These are phyloP conservation scores for Dissophora ornata DNA, from an alignment of 192 early-diverging fungal genomes.

Conservation along the genomic window DNA sequence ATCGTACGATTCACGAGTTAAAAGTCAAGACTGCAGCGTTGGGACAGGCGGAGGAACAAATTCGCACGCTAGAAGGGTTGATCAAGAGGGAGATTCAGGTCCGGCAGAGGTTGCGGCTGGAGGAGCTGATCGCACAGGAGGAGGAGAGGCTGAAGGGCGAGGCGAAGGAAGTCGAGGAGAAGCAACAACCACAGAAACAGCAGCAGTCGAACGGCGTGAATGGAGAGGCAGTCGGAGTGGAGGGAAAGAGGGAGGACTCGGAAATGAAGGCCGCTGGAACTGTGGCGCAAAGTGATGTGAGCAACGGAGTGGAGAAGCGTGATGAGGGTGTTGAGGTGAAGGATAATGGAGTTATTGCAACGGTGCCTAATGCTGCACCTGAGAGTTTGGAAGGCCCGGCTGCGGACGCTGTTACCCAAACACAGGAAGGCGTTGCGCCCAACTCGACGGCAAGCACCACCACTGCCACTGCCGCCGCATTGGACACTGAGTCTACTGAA, in stretches of 20 bases:
- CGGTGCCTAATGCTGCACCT: too few species aligned
- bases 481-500: too few species aligned
- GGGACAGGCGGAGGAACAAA: slow-evolving; percentile 29
- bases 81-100: slow-evolving; percentile 39
- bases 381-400: too few species aligned
- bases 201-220: not conserved
- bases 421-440: too few species aligned
- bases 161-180: too few species aligned
- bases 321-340: too few species aligned
- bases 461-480: not conserved
- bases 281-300: not conserved
- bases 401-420: too few species aligned
- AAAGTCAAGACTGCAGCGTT: slow-evolving; percentile 14
- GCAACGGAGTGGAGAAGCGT: too few species aligned
- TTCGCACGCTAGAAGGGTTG: slow-evolving; percentile 17
- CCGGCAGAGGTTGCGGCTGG: slow-evolving; percentile 45
- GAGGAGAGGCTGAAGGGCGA: slow-evolving; percentile 13
- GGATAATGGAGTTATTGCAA: not conserved
- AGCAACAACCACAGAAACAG: not conserved
- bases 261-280: too few species aligned
- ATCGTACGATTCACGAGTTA: slow-evolving; percentile 37
- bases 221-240: not conserved
- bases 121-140: slow-evolving; percentile 36
- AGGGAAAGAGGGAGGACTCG: too few species aligned
- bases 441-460: too few species aligned